Evolutionary conservation across 2,329 filamentous ascomycete genomes (phyloP).

Genomic region (Paramyrothecium roridum): DNA sequence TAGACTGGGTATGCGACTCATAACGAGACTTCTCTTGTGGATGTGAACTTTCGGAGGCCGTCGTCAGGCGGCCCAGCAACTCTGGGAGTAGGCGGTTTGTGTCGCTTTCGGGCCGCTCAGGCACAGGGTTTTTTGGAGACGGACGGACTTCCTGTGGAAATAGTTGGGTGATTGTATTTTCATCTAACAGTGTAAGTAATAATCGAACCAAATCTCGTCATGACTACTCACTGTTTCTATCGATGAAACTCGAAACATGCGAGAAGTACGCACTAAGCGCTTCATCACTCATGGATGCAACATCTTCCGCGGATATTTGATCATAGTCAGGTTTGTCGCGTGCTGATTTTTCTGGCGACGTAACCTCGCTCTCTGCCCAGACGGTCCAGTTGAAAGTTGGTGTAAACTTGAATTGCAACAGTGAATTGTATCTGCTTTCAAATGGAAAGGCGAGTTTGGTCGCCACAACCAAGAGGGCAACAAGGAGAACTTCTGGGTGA

Average conservation of each 20-base stretch:
- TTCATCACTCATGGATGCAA: conserved; percentile 56
- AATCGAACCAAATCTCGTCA: too few species aligned
- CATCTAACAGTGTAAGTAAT: conserved; percentile 13
- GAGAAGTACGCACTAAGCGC: conserved; percentile 66
- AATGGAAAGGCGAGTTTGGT: conserved; percentile 80
- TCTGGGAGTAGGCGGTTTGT: conserved; percentile 8
- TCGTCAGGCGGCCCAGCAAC: not conserved
- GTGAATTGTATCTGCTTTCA: conserved; percentile 48
- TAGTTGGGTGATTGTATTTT: conserved; percentile 26
- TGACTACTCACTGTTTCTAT: conserved; percentile 26
- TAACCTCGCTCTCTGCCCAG: conserved; percentile 52
- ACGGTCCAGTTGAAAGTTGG: conserved; percentile 62
- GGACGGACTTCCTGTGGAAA: conserved; percentile 27
- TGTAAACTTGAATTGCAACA: conserved; percentile 7
- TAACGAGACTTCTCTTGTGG: not conserved
- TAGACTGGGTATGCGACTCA: not conserved
- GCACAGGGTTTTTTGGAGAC: conserved; percentile 6
- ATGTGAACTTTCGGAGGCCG: too few species aligned
- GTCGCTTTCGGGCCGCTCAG: conserved; percentile 21
- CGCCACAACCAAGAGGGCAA: conserved; percentile 68
- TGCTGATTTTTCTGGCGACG: conserved; percentile 8
- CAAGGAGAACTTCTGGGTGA: conserved; percentile 72
- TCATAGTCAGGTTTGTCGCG: conserved; percentile 35
- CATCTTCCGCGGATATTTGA: conserved; percentile 56
- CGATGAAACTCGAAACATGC: conserved; percentile 26